These are phyloP conservation scores for Yamadazyma jaroonii DNA, from an alignment of 1,139 yeast species.

Conservation along the genomic window DNA sequence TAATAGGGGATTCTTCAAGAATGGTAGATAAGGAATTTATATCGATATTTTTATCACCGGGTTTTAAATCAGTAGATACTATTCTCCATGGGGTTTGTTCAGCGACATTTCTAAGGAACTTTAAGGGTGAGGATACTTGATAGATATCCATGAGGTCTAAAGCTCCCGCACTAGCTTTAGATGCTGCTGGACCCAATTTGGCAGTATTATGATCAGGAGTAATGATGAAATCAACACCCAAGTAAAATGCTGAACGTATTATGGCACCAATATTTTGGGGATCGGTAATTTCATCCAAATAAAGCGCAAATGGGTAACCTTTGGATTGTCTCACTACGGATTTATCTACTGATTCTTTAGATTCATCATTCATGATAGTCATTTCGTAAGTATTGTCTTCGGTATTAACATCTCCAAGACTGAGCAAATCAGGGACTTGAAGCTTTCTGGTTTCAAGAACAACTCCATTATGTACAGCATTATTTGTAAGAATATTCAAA, in stretches of 20 bases:
- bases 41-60: constrained; percentile 35
- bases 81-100: constrained; percentile 63
- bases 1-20: constrained; percentile 51
- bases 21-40: constrained; percentile 43
- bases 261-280: constrained; percentile 92
- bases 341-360: constrained; percentile 15
- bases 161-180: constrained; percentile 88
- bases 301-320: constrained; percentile 67
- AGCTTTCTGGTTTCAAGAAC: constrained; percentile 69
- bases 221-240: constrained; percentile 82
- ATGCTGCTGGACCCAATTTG: constrained; percentile 69
- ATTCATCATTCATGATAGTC: constrained; percentile 17
- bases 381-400: constrained; percentile 26
- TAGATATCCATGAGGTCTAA: constrained; percentile 68
- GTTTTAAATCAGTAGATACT: constrained; percentile 46
- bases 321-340: constrained; percentile 16
- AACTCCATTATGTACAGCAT: constrained; percentile 81
- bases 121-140: constrained; percentile 54
- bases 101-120: constrained; percentile 56
- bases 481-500: constrained; percentile 57
- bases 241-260: constrained; percentile 73
- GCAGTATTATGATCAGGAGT: constrained; percentile 73
- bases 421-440: constrained; percentile 38
- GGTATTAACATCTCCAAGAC: constrained; percentile 25
- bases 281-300: constrained; percentile 79